Conservation (phyloP, 2,329 filamentous ascomycete genomes). For the Sporothrix brunneoviolacea region DNA sequence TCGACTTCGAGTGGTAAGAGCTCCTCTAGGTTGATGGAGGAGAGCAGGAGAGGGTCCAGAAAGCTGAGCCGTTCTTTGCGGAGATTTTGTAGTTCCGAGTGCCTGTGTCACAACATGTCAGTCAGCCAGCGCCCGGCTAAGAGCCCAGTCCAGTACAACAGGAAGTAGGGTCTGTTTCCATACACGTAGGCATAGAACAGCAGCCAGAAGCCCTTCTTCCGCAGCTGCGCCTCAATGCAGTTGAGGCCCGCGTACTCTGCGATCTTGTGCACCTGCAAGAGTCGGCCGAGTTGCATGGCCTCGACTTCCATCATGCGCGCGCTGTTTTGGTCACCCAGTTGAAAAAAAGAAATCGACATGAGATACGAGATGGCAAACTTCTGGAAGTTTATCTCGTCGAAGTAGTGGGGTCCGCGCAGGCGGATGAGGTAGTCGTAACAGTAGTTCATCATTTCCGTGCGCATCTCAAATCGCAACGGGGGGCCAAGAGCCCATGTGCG, state of each 20-base stretch:
- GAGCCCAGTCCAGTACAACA: too few relatives aligned
- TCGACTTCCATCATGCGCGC: slow-evolving; percentile 32
- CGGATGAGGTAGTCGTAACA: slow-evolving; percentile 23
- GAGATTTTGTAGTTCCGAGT: slow-evolving; percentile 1
- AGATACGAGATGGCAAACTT: slow-evolving; percentile 31
- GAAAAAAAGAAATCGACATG: slow-evolving; percentile 27
- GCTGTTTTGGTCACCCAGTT: slow-evolving; percentile 30
- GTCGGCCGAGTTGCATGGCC: slow-evolving; percentile 27
- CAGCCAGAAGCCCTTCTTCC: slow-evolving; percentile 33
- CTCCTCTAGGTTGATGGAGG: neutral
- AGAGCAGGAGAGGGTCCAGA: neutral
- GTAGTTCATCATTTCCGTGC: slow-evolving; percentile 23
- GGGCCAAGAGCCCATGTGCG: slow-evolving; percentile 18
- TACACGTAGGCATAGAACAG: slow-evolving; percentile 28
- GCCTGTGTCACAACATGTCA: too few relatives aligned
- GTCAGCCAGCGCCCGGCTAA: too few relatives aligned
- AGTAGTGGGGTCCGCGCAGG: slow-evolving; percentile 20
- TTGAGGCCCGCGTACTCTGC: slow-evolving; percentile 27
- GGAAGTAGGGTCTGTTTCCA: too few relatives aligned
- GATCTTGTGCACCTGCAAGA: slow-evolving; percentile 27
- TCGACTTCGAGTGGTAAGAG: slow-evolving; percentile 1
- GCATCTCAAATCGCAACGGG: slow-evolving; percentile 21
- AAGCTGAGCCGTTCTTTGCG: slow-evolving; percentile 1
- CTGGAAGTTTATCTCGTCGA: slow-evolving; percentile 26
- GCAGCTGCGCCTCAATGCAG: slow-evolving; percentile 28